phyloP scores from a whole-genome alignment of 768 basidiomycete genomes.

The Suillus subalutaceus region DNA sequence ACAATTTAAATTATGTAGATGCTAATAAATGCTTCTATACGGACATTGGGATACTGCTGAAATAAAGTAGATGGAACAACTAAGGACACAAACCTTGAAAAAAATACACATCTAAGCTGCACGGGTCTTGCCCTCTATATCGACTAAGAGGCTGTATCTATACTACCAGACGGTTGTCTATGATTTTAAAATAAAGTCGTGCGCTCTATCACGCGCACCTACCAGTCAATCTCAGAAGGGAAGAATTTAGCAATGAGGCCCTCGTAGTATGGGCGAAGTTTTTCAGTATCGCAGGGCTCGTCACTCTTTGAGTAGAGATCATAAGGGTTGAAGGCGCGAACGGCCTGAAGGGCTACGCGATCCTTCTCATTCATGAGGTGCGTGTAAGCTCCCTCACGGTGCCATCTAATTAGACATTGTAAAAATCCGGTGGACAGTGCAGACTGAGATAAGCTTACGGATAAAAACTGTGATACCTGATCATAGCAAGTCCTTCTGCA shows the following conservation, averaged over 20 bases:
- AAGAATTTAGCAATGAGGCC: slow-evolving; percentile 84
- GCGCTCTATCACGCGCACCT: slow-evolving; percentile 8
- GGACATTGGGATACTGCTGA: not conserved
- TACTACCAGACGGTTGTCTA: not conserved
- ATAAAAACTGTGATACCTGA: slow-evolving; percentile 94
- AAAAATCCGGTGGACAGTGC: slow-evolving; percentile 10
- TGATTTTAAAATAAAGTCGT: not conserved
- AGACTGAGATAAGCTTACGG: slow-evolving; percentile 47
- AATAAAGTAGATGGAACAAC: not conserved
- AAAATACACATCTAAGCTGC: slow-evolving; percentile 15
- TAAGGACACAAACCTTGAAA: not conserved
- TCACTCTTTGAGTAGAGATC: slow-evolving; percentile 93
- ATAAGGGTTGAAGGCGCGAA: slow-evolving; percentile 90
- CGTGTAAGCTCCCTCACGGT: slow-evolving; percentile 82
- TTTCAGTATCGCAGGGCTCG: slow-evolving; percentile 58
- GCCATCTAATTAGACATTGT: slow-evolving; percentile 55
- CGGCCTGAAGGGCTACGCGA: slow-evolving; percentile 64
- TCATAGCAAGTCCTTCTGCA: slow-evolving; percentile 84
- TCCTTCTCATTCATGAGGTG: slow-evolving; percentile 81
- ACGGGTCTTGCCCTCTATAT: not conserved
- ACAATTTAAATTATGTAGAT: not conserved
- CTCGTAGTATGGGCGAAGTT: slow-evolving; percentile 83
- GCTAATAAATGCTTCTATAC: not conserved
- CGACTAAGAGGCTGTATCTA: not conserved
- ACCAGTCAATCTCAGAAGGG: slow-evolving; percentile 84